These are phyloP conservation scores for Solanum medicagineum DNA, from an alignment of 257 asterid species.

Conservation along the genomic window DNA sequence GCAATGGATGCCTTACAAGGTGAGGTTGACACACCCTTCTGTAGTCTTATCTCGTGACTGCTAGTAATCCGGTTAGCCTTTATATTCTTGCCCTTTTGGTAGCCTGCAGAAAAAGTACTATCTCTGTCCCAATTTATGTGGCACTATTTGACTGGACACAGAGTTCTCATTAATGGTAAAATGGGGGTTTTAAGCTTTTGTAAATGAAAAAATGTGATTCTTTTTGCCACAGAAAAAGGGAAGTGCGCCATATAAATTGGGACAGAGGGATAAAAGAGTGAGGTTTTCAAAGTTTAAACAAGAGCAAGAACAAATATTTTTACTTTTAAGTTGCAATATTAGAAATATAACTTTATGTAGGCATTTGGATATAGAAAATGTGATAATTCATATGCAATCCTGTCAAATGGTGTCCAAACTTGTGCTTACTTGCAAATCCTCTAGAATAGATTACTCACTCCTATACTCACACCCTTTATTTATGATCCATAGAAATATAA, in stretches of 20 bases:
- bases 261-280: neutral
- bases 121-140: neutral
- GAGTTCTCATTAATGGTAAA: neutral
- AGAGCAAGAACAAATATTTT: neutral
- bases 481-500: neutral
- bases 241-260: neutral
- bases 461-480: neutral
- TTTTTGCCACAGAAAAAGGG: neutral
- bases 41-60: neutral
- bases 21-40: conserved; percentile 5
- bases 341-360: neutral
- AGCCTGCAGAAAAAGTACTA: neutral
- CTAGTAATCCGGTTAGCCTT: neutral
- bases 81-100: neutral
- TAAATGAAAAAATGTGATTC: neutral
- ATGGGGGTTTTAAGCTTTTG: neutral
- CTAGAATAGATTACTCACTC: neutral
- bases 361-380: neutral
- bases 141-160: neutral
- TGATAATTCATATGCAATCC: neutral
- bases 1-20: conserved; percentile 81
- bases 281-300: neutral
- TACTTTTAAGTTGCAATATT: neutral
- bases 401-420: neutral
- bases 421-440: neutral